Base-by-base conservation (phyloP, 352 stramenopile genomes). In the Thraustotheca clavata region DNA sequence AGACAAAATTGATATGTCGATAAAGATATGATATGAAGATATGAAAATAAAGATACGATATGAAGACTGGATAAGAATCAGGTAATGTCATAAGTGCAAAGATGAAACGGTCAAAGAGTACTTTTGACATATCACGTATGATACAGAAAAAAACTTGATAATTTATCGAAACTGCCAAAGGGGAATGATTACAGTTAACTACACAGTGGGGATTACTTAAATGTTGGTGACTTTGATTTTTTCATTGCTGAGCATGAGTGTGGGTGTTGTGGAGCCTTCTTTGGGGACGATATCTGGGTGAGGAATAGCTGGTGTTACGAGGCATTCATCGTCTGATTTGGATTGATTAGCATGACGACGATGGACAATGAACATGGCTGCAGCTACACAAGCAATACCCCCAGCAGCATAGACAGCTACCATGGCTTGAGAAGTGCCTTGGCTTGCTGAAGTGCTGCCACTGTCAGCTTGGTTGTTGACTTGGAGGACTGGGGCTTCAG, bases 211-310 rank as follows among this genome's bases (percentile, higher is more conserved):
- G 38, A 16, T 18, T 16, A 20, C 38, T 61, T 62, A 62, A 27
- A 62, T 40, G 54, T 38, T 62, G 24, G 22, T 29, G 54, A 62
- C 38, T 40, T 62, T 62, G 33, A 20, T 29, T 40, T 62, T 62
- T 11, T 54, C 54, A 3, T 36, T 49, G 4, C 14, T n/a, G 14
- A 34, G 12, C 32, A 38, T 50, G 11, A 38, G 54, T 5, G 54
- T 62, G 38, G 38, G 33, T 31, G 54, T 46, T 12, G 26, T 20
- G 4, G 54, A 62, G 33, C 54, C 54, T 16, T 49, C 43, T 18
- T 24, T 38, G 9, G 50, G 2, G 7, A 35, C 9, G 12, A 24
- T 1, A 11, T 60, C 50, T 20, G 50, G 33, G 4, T 60, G 29
- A 18, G 50, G 29, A n/a, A 1, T 38, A 4, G 16, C 54, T 5